A percentile compares a stretch with the other conserved stretches of the same genome.
These are phyloP conservation scores for Nakazawaea peltata DNA, from an alignment of 805 yeast genomes.

Conservation along the genomic window DNA sequence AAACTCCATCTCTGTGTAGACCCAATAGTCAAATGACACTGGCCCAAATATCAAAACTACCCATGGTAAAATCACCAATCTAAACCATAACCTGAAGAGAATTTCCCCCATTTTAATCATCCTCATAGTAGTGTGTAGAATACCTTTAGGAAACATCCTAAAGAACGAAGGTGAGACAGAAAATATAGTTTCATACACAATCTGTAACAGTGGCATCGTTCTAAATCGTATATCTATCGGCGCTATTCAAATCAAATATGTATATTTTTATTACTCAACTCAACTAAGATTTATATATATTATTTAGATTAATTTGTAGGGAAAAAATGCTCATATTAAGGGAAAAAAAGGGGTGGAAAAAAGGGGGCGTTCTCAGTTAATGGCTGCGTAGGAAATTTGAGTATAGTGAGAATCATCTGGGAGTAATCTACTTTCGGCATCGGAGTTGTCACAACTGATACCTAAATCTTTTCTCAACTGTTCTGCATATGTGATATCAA, in stretches of 20 bases:
- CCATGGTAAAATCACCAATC: not conserved
- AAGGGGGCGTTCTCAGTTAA: too few relatives aligned
- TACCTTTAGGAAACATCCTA: not conserved
- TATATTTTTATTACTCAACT: too few relatives aligned
- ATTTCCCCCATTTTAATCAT: not conserved
- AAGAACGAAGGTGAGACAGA: not conserved
- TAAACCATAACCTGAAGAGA: not conserved
- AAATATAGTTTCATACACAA: slow-evolving; percentile 1
- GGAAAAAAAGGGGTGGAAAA: too few relatives aligned
- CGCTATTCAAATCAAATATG: too few relatives aligned
- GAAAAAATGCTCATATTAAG: too few relatives aligned
- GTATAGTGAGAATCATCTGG: too few relatives aligned
- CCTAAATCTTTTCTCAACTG: slow-evolving; percentile 10
- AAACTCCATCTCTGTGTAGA: too few relatives aligned
- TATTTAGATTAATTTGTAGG: too few relatives aligned
- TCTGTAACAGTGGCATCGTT: slow-evolving; percentile 7
- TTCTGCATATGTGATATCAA: slow-evolving; percentile 16
- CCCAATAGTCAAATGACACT: not conserved
- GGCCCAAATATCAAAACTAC: not conserved
- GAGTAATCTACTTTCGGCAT: slow-evolving; percentile 7
- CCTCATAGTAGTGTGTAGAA: not conserved
- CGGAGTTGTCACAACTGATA: slow-evolving; percentile 8
- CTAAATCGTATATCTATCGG: too few relatives aligned
- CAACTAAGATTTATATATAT: too few relatives aligned
- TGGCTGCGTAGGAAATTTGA: too few relatives aligned